Evolutionary conservation across 2,329 filamentous ascomycete genomes (phyloP).

Genomic region (Onygenales sp.): DNA sequence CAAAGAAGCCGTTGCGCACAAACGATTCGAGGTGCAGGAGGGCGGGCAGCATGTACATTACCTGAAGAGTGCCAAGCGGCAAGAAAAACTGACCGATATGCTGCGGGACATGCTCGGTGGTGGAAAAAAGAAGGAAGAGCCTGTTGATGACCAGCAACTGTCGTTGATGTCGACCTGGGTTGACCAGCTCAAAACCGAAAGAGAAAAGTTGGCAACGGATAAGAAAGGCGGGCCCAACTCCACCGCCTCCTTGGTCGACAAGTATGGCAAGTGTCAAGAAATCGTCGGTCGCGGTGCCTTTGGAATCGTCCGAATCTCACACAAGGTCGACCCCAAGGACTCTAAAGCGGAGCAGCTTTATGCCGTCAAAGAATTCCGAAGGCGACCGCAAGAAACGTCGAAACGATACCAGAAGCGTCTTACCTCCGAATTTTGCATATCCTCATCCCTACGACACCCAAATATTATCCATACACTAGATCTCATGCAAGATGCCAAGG

Average conservation of each 20-base stretch:
- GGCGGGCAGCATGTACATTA: constrained; percentile 76
- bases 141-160: constrained; percentile 57
- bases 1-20: constrained; percentile 26
- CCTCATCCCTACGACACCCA: constrained; percentile 87
- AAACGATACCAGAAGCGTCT: constrained; percentile 98
- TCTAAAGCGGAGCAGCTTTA: constrained; percentile 76
- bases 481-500: constrained; percentile 88
- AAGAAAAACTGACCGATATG: constrained; percentile 92
- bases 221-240: constrained; percentile 67
- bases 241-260: constrained; percentile 75
- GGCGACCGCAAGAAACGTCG: constrained; percentile 83
- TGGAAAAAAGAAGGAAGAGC: constrained; percentile 65
- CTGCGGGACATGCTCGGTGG: constrained; percentile 73
- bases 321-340: constrained; percentile 81
- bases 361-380: constrained; percentile 95
- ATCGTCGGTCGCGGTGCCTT: constrained; percentile 93
- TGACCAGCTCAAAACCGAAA: constrained; percentile 81
- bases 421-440: constrained; percentile 97
- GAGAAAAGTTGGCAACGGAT: constrained; percentile 63
- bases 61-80: constrained; percentile 78
- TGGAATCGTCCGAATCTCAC: constrained; percentile 92
- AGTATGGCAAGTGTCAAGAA: constrained; percentile 98
- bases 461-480: constrained; percentile 98
- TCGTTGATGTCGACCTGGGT: constrained; percentile 95
- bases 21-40: constrained; percentile 49